These are phyloP conservation scores for Populus tremula DNA, from an alignment of 345 rosid species.

Conservation along the genomic window DNA sequence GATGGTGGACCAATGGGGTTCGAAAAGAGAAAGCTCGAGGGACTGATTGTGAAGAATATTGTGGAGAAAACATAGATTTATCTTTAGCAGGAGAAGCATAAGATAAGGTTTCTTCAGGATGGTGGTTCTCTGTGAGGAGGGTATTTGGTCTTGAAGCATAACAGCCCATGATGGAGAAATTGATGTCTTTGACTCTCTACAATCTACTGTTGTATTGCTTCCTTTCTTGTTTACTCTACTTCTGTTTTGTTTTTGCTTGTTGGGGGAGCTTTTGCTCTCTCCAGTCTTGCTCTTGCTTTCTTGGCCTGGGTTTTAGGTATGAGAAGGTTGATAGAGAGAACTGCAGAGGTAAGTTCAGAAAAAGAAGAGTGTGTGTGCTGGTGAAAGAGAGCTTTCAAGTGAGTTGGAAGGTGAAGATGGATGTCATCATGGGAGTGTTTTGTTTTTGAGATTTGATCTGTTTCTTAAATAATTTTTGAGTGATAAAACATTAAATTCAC, in stretches of 20 bases:
- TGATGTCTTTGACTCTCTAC: neutral
- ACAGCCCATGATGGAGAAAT: slow-evolving; percentile 57
- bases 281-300: neutral
- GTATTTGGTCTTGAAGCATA: slow-evolving; percentile 52
- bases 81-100: slow-evolving; percentile 22
- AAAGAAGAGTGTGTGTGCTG: slow-evolving; percentile 13
- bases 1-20: slow-evolving; percentile 80
- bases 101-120: slow-evolving; percentile 13
- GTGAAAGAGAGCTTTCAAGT: slow-evolving; percentile 57
- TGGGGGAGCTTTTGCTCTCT: neutral
- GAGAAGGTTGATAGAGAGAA: neutral
- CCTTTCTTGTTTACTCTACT: neutral
- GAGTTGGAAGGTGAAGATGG: slow-evolving; percentile 40
- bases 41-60: slow-evolving; percentile 6
- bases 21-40: slow-evolving; percentile 59
- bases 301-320: neutral
- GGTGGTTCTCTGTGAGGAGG: slow-evolving; percentile 8
- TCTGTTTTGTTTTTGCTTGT: neutral
- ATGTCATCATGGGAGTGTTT: slow-evolving; percentile 13
- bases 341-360: slow-evolving; percentile 11
- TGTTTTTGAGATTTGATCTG: slow-evolving; percentile 4
- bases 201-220: neutral
- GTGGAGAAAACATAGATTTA: slow-evolving; percentile 20
- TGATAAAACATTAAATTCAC: too few relatives aligned
- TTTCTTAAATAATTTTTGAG: neutral